A percentile compares a stretch with the other conserved stretches of the same genome.
Conservation (phyloP, 345 rosid species). For the Zanthoxylum bungeanum region DNA sequence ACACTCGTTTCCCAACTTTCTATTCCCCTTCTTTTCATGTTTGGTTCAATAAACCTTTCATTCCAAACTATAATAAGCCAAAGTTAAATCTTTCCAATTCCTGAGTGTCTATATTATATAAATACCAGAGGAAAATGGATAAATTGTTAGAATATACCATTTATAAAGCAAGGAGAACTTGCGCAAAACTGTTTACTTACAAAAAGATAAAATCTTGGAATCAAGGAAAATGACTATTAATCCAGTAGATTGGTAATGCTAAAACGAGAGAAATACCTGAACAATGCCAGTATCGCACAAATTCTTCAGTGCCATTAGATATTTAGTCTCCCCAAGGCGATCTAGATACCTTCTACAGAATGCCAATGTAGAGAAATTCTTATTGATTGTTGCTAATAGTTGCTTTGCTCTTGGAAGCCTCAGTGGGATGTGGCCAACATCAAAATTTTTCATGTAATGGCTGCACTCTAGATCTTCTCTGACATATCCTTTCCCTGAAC, state of each 20-base stretch:
- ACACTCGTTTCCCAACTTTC: too few species aligned
- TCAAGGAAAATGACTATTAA: background rate
- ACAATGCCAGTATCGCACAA: conserved; percentile 83
- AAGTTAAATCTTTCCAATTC: background rate
- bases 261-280: conserved; percentile 50
- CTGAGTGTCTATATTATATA: background rate
- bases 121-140: background rate
- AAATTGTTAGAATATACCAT: background rate
- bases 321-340: conserved; percentile 89
- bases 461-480: conserved; percentile 95
- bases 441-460: conserved; percentile 90
- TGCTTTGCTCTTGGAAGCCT: conserved; percentile 93
- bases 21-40: background rate
- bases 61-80: background rate
- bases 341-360: conserved; percentile 94
- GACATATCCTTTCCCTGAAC: conserved; percentile 81
- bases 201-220: background rate
- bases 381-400: conserved; percentile 85
- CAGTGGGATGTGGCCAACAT: conserved; percentile 70
- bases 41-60: background rate
- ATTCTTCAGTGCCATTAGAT: conserved; percentile 91
- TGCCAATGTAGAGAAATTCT: conserved; percentile 89
- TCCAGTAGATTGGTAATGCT: background rate
- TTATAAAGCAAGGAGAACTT: background rate
- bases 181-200: background rate